phyloP scores from a whole-genome alignment of 768 basidiomycete species.

The Pisolithus tinctorius region DNA sequence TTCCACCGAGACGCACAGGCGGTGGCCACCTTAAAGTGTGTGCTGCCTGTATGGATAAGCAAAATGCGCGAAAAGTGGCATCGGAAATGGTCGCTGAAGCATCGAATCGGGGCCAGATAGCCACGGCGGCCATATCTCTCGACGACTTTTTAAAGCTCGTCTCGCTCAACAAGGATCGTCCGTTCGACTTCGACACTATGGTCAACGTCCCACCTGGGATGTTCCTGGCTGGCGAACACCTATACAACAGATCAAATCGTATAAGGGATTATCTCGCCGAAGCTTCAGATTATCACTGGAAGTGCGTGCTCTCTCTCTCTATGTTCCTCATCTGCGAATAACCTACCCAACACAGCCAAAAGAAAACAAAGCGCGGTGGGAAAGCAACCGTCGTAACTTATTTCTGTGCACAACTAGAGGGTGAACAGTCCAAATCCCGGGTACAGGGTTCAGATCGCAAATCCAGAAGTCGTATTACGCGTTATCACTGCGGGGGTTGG shows the following conservation, averaged over 20 bases:
- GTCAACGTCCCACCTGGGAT: conserved; percentile 27
- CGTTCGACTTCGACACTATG: conserved; percentile 30
- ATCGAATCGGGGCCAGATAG: conserved; percentile 28
- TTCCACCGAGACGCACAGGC: conserved; percentile 26
- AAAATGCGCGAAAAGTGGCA: conserved; percentile 27
- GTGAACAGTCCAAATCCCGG: conserved; percentile 28
- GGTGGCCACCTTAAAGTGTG: conserved; percentile 28
- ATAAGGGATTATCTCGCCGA: conserved; percentile 29
- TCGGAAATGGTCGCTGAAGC: conserved; percentile 22
- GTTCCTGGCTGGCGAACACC: conserved; percentile 26
- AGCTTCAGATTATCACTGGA: conserved; percentile 31
- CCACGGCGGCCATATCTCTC: conserved; percentile 28
- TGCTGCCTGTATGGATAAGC: conserved; percentile 27
- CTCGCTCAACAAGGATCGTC: conserved; percentile 25
- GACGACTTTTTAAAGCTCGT: conserved; percentile 29
- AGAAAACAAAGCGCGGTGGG: conserved; percentile 30
- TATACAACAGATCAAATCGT: conserved; percentile 30
- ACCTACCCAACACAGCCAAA: conserved; percentile 14
- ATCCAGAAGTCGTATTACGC: conserved; percentile 28
- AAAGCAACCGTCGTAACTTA: conserved; percentile 31
- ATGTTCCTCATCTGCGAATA: neutral
- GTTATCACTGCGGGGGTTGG: conserved; percentile 30
- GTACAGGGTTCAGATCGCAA: conserved; percentile 28
- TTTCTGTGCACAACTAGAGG: conserved; percentile 29
- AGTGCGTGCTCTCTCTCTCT: conserved; percentile 15